These are phyloP conservation scores for Leccinum incarnatum DNA, from an alignment of 768 basidiomycete species.

Conservation along the genomic window DNA sequence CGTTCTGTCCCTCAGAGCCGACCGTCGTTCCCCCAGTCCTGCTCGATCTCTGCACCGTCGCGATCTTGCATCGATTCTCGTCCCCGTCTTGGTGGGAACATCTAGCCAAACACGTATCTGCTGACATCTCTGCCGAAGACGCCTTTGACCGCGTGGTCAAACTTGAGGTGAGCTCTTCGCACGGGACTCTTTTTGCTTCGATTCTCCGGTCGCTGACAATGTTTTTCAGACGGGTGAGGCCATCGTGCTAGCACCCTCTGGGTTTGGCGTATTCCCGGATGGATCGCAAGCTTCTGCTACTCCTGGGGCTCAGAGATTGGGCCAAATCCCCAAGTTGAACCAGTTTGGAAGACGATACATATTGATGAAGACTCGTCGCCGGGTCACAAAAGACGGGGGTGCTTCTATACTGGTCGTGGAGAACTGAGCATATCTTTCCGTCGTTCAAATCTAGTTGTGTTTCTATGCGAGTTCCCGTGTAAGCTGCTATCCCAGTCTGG, in stretches of 20 bases:
- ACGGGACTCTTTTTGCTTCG: not conserved
- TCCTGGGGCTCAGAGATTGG: slow-evolving; percentile 8
- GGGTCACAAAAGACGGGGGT: slow-evolving; percentile 65
- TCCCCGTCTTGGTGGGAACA: slow-evolving; percentile 78
- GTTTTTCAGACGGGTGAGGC: slow-evolving; percentile 63
- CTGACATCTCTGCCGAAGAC: slow-evolving; percentile 54
- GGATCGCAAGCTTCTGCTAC: not conserved
- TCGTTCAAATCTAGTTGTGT: not conserved
- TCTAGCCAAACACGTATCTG: slow-evolving; percentile 62
- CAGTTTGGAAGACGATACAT: slow-evolving; percentile 59
- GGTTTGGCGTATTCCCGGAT: slow-evolving; percentile 43
- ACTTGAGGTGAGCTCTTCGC: slow-evolving; percentile 46
- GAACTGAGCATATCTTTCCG: slow-evolving; percentile 1
- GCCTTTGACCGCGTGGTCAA: slow-evolving; percentile 66
- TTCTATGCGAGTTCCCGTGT: not conserved
- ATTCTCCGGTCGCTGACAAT: no score
- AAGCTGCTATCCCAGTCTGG: slow-evolving; percentile 4
- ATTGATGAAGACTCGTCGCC: slow-evolving; percentile 56
- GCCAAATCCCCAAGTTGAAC: slow-evolving; percentile 32
- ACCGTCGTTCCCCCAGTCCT: slow-evolving; percentile 68
- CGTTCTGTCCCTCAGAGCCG: slow-evolving; percentile 46
- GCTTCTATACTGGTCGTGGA: slow-evolving; percentile 49
- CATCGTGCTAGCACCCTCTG: slow-evolving; percentile 65
- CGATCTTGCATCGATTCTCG: slow-evolving; percentile 71
- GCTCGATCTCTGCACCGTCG: slow-evolving; percentile 62